These are phyloP conservation scores for Trichoderma gamsii DNA, from an alignment of 495 filamentous ascomycete genomes.

Conservation along the genomic window DNA sequence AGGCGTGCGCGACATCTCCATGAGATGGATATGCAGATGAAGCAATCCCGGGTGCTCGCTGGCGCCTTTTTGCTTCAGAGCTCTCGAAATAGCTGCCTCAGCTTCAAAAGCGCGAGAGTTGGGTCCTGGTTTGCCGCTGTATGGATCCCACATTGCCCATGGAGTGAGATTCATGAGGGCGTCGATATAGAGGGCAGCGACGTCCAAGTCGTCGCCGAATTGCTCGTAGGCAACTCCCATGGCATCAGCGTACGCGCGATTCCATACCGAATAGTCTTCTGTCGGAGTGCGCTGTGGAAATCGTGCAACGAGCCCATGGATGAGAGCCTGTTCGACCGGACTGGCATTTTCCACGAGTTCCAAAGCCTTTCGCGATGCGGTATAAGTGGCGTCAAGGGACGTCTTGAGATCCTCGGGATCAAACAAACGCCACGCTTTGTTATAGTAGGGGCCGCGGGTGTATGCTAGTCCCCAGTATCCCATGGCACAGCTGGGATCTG, in stretches of 20 bases:
- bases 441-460: conserved; percentile 62
- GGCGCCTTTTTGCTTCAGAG: conserved; percentile 31
- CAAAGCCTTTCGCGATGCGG: conserved; percentile 22
- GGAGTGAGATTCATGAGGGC: conserved; percentile 64
- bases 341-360: conserved; percentile 19
- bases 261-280: conserved; percentile 45
- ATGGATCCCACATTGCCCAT: conserved; percentile 59
- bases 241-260: conserved; percentile 51
- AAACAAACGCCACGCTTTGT: conserved; percentile 65
- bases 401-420: conserved; percentile 49
- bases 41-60: conserved; percentile 57
- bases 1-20: conserved; percentile 63
- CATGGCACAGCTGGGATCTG: conserved; percentile 51
- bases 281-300: conserved; percentile 40
- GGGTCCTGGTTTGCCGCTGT: conserved; percentile 49
- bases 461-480: conserved; percentile 67
- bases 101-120: conserved; percentile 53
- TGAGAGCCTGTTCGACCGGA: conserved; percentile 49
- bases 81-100: conserved; percentile 47
- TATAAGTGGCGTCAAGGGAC: conserved; percentile 35
- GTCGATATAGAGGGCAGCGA: conserved; percentile 57
- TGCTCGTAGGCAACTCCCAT: conserved; percentile 51
- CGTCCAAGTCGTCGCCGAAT: conserved; percentile 53
- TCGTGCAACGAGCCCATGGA: conserved; percentile 49
- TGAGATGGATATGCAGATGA: conserved; percentile 65